Evolutionary conservation across 768 basidiomycete genomes (phyloP).

Genomic region (Leccinellum rugosiceps): DNA sequence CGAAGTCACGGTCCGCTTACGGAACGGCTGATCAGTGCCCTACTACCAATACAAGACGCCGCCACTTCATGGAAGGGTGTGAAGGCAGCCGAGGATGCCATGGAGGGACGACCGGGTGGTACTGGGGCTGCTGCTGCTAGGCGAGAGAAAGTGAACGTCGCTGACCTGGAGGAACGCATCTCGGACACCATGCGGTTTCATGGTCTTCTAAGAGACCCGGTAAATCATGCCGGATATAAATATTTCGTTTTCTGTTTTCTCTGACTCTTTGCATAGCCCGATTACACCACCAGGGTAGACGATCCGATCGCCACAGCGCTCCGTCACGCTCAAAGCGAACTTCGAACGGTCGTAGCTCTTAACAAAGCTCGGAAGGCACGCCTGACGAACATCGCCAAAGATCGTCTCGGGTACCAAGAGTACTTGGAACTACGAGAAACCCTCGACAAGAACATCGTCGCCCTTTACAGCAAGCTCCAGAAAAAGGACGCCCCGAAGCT

Average conservation of each 20-base stretch:
- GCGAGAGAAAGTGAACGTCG: conserved; percentile 72
- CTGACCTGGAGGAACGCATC: conserved; percentile 73
- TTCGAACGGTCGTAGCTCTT: conserved; percentile 69
- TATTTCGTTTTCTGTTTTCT: conserved; percentile 9
- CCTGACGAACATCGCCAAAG: conserved; percentile 72
- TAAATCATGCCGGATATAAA: conserved; percentile 40
- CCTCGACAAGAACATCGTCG: conserved; percentile 80
- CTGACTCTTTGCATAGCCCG: conserved; percentile 47
- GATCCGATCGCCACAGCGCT: conserved; percentile 92
- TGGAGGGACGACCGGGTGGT: conserved; percentile 80
- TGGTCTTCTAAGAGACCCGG: conserved; percentile 64
- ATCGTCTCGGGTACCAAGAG: conserved; percentile 88
- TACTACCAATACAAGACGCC: conserved; percentile 66
- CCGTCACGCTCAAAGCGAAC: conserved; percentile 80
- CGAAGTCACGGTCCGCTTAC: conserved; percentile 85
- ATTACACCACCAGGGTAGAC: conserved; percentile 77
- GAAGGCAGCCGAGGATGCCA: conserved; percentile 79
- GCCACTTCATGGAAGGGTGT: conserved; percentile 67
- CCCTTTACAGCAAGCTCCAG: conserved; percentile 74
- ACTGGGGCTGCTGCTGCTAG: conserved; percentile 75
- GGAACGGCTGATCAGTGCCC: conserved; percentile 75
- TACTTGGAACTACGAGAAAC: conserved; percentile 82
- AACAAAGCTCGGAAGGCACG: conserved; percentile 83
- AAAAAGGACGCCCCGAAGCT: conserved; percentile 76
- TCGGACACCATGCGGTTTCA: conserved; percentile 76